Evolutionary conservation across 805 yeast genomes (phyloP).

Genomic region (Yarrowia bubula): DNA sequence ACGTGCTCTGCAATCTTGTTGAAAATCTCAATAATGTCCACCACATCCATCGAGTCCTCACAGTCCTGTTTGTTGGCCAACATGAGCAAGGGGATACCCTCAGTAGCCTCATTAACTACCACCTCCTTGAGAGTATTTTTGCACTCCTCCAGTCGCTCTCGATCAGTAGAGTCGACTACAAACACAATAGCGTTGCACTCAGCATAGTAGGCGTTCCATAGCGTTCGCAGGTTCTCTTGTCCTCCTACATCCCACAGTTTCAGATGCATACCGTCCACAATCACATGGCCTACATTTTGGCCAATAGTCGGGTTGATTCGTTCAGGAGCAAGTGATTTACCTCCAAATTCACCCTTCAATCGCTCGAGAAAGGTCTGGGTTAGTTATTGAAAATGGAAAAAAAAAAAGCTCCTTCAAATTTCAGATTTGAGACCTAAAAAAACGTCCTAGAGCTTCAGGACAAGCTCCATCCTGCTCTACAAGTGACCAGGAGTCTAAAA

Average conservation of each 20-base stretch:
- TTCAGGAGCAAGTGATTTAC: conserved; percentile 46
- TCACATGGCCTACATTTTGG: conserved; percentile 60
- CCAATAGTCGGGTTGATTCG: conserved; percentile 92
- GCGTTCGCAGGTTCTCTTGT: conserved; percentile 73
- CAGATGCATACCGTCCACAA: conserved; percentile 45
- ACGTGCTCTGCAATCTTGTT: conserved; percentile 77
- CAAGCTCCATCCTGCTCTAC: too few relatives aligned
- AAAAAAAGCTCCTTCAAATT: too few relatives aligned
- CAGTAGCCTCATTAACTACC: conserved; percentile 59
- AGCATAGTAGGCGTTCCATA: conserved; percentile 85
- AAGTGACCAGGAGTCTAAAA: too few relatives aligned
- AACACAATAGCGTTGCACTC: conserved; percentile 90
- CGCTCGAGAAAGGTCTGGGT: conserved; percentile 60
- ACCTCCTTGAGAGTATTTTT: conserved; percentile 54
- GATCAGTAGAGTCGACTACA: conserved; percentile 88
- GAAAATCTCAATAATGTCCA: conserved; percentile 77
- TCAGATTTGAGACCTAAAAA: too few relatives aligned
- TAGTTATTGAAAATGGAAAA: conserved; percentile 30
- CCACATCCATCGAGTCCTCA: conserved; percentile 66
- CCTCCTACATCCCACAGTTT: conserved; percentile 98
- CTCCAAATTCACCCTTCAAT: conserved; percentile 52
- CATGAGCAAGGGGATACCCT: conserved; percentile 88
- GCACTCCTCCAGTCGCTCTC: conserved; percentile 79
- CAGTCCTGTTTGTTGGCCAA: conserved; percentile 92
- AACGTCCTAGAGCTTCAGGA: too few relatives aligned